Conservation (phyloP, 2,329 filamentous ascomycete species). For the Exophiala phaeomuriformis region DNA sequence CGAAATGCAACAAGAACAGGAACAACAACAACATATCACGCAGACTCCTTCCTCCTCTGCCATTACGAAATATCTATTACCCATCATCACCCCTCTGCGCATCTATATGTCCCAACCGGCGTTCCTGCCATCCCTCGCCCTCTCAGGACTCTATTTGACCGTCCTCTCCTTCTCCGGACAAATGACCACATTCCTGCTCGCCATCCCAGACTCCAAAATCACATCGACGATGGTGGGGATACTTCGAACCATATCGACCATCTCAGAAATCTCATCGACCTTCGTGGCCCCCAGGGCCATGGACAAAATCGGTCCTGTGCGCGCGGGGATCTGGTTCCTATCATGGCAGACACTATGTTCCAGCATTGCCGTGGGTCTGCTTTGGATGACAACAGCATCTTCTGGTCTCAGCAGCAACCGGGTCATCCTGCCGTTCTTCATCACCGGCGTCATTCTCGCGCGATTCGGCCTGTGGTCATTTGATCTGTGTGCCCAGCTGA, state of each 20-base stretch:
- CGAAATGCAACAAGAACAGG: background rate
- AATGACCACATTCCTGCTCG: conserved; percentile 51
- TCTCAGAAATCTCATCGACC: conserved; percentile 49
- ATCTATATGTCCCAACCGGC: conserved; percentile 34
- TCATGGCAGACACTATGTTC: conserved; percentile 60
- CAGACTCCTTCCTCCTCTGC: conserved; percentile 22
- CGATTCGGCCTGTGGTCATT: conserved; percentile 56
- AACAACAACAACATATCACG: background rate
- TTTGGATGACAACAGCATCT: conserved; percentile 33
- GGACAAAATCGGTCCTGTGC: conserved; percentile 48
- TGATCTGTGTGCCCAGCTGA: conserved; percentile 53
- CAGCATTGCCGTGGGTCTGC: conserved; percentile 39
- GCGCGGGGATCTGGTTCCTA: conserved; percentile 64
- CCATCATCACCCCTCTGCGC: background rate
- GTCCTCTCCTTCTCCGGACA: conserved; percentile 50
- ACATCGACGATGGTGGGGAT: conserved; percentile 43
- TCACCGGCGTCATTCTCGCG: conserved; percentile 48
- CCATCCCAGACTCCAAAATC: conserved; percentile 38
- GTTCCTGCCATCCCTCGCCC: conserved; percentile 43
- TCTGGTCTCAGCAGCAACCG: conserved; percentile 26
- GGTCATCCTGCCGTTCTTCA: conserved; percentile 43
- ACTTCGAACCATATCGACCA: conserved; percentile 42
- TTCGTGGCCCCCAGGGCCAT: conserved; percentile 47
- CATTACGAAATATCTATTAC: conserved; percentile 5
- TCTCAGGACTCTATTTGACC: conserved; percentile 49